These are phyloP conservation scores for Nematodospora anomalae DNA, from an alignment of 1,139 yeast species.

Conservation along the genomic window DNA sequence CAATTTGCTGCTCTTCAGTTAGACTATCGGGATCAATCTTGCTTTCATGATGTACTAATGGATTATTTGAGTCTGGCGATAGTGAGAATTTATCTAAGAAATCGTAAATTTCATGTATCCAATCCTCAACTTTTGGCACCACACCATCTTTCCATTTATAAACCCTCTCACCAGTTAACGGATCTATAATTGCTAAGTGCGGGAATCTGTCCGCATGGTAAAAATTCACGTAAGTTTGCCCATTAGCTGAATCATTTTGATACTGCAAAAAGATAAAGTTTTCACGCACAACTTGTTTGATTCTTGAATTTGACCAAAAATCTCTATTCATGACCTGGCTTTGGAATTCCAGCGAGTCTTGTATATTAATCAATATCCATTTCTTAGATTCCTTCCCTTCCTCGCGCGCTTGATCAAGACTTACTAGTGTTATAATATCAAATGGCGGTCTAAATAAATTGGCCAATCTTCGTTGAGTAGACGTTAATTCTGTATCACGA, in stretches of 20 bases:
- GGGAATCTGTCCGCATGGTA: slow-evolving; percentile 72
- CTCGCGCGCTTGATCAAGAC: slow-evolving; percentile 68
- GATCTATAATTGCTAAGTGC: slow-evolving; percentile 89
- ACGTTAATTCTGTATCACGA: slow-evolving; percentile 42
- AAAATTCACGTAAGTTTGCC: slow-evolving; percentile 66
- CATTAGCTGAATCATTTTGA: slow-evolving; percentile 73
- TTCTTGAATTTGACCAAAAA: slow-evolving; percentile 75
- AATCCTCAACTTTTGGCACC: slow-evolving; percentile 57
- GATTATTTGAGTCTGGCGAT: slow-evolving; percentile 66
- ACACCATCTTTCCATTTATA: slow-evolving; percentile 63
- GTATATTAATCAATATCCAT: slow-evolving; percentile 88
- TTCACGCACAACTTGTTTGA: slow-evolving; percentile 63
- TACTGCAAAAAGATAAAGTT: slow-evolving; percentile 82
- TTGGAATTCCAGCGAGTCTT: slow-evolving; percentile 78
- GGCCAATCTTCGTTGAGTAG: slow-evolving; percentile 74
- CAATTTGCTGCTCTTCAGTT: slow-evolving; percentile 84
- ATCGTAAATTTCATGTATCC: slow-evolving; percentile 60
- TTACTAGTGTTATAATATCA: slow-evolving; percentile 70
- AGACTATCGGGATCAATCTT: slow-evolving; percentile 60
- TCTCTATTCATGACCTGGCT: slow-evolving; percentile 93
- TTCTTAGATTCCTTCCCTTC: slow-evolving; percentile 63
- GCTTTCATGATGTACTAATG: slow-evolving; percentile 56
- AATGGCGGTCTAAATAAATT: slow-evolving; percentile 89
- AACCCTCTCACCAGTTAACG: slow-evolving; percentile 90
- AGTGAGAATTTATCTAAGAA: slow-evolving; percentile 67